phyloP scores from a whole-genome alignment of 2,329 filamentous ascomycete species.

The Colletotrichum sp. region DNA sequence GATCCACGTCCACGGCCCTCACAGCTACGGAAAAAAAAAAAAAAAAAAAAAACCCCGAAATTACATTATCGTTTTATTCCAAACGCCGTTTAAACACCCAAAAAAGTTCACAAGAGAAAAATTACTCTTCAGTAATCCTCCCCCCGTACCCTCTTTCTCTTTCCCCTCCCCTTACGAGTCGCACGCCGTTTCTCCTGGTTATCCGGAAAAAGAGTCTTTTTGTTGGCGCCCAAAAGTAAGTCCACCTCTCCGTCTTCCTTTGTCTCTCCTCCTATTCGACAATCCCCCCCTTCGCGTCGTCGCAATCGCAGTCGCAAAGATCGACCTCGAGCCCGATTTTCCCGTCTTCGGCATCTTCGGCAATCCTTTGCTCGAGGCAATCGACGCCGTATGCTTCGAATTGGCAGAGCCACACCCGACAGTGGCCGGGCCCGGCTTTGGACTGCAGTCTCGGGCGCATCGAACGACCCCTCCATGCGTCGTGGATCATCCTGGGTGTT shows the following conservation, averaged over 20 bases:
- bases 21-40: conserved; percentile 12
- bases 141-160: neutral
- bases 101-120: conserved; percentile 14
- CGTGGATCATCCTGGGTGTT: conserved; percentile 17
- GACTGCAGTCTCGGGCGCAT: neutral
- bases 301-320: conserved; percentile 6
- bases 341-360: conserved; percentile 10
- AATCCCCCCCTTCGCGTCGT: neutral
- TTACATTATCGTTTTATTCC: too few relatives aligned
- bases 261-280: conserved; percentile 14
- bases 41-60: too few relatives aligned
- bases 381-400: neutral
- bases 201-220: conserved; percentile 30
- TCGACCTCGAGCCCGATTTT: neutral
- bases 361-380: neutral
- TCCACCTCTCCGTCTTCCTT: conserved; percentile 27
- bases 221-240: conserved; percentile 61
- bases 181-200: conserved; percentile 35
- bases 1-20: conserved; percentile 16
- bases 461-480: conserved; percentile 16
- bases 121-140: conserved; percentile 14
- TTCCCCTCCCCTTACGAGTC: conserved; percentile 32
- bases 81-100: conserved; percentile 15
- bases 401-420: neutral
- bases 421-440: neutral